Conservation (phyloP, 768 basidiomycete species). For the Suillus sp. region DNA sequence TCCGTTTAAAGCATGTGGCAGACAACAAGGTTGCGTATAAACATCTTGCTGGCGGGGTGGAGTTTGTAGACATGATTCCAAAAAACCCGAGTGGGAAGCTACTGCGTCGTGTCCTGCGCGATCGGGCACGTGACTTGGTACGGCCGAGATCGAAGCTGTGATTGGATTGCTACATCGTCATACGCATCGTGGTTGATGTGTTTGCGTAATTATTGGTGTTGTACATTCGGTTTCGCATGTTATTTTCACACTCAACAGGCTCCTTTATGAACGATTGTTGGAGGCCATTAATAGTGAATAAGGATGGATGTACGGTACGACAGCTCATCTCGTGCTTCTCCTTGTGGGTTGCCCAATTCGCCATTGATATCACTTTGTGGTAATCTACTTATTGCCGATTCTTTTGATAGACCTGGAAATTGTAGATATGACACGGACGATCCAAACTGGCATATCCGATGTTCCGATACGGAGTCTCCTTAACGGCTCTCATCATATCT, state of each 20-base stretch:
- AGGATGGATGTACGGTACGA: background rate
- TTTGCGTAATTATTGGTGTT: background rate
- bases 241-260: background rate
- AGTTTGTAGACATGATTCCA: slow-evolving; percentile 55
- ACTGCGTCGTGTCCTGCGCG: slow-evolving; percentile 52
- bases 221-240: background rate
- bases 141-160: slow-evolving; percentile 7
- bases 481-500: background rate
- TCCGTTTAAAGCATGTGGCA: slow-evolving; percentile 48
- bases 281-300: background rate
- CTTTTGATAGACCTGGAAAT: background rate
- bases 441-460: background rate
- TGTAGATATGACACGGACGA: background rate
- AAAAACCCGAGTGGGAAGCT: slow-evolving; percentile 67
- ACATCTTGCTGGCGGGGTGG: slow-evolving; percentile 58
- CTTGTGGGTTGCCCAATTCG: background rate
- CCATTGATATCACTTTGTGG: background rate
- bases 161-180: background rate
- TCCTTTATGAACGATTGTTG: background rate
- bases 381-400: slow-evolving; percentile 2
- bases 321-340: background rate
- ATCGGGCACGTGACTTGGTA: slow-evolving; percentile 42
- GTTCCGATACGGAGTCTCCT: background rate
- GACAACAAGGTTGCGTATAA: slow-evolving; percentile 60
- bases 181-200: background rate